These are phyloP conservation scores for Beauveria scarabaeidicola DNA, from an alignment of 2,329 filamentous ascomycete genomes.

Conservation along the genomic window DNA sequence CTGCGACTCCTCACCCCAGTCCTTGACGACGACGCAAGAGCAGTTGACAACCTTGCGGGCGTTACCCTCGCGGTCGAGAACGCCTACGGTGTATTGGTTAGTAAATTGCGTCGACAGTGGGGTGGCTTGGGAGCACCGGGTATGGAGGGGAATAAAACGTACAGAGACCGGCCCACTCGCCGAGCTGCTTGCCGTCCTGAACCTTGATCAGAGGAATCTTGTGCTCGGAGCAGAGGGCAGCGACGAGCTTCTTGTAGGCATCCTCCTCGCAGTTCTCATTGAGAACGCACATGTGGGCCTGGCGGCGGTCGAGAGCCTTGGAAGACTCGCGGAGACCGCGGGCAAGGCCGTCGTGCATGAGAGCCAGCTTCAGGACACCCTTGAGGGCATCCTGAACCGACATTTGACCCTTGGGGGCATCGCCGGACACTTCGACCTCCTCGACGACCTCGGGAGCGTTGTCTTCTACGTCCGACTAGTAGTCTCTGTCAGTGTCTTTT, in stretches of 20 bases:
- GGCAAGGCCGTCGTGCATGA: slow-evolving; percentile 99
- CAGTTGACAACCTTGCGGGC: slow-evolving; percentile 99
- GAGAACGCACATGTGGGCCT: slow-evolving; percentile 99
- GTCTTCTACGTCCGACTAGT: slow-evolving; percentile 99
- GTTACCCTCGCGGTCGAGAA: slow-evolving; percentile 98
- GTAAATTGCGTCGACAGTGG: background rate
- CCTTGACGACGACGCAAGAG: slow-evolving; percentile 99
- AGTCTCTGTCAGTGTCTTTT: slow-evolving; percentile 12
- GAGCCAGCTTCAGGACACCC: slow-evolving; percentile 94
- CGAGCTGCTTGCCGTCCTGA: slow-evolving; percentile 97
- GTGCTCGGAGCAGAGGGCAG: slow-evolving; percentile 97
- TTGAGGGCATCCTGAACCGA: slow-evolving; percentile 97
- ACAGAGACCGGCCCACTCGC: slow-evolving; percentile 99
- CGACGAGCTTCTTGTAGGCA: slow-evolving; percentile 99
- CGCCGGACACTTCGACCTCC: slow-evolving; percentile 94
- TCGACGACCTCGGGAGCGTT: slow-evolving; percentile 71
- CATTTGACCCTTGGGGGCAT: slow-evolving; percentile 90
- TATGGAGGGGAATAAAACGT: slow-evolving; percentile 38
- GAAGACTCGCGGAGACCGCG: slow-evolving; percentile 96
- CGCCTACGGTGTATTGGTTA: slow-evolving; percentile 50
- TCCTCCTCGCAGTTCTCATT: slow-evolving; percentile 99
- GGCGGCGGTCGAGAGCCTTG: slow-evolving; percentile 96
- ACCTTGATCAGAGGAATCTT: slow-evolving; percentile 99
- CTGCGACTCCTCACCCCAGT: slow-evolving; percentile 99
- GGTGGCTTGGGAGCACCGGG: background rate